Evolutionary conservation across 192 early-diverging fungal genomes (phyloP), one percentile per base, ranked within the genome.

Genomic region (Rhizoclosmatium sp.): DNA sequence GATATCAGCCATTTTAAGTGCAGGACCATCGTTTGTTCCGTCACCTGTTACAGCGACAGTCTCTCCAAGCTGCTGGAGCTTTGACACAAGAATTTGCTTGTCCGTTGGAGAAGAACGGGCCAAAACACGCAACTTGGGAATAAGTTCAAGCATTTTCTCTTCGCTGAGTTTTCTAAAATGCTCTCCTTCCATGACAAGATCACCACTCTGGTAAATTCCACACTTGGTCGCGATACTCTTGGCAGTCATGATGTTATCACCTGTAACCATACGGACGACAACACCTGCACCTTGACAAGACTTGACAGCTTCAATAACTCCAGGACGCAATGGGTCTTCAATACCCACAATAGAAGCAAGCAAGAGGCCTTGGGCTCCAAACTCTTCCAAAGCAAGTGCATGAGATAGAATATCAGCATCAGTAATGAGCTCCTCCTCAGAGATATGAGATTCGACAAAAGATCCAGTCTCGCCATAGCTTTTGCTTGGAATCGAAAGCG

Each of bases 41-140:
- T 99, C 97, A 41, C 97, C 97, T 44, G 97, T 99, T 0, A 99
- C 96, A 0, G 97, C 95, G 0, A 99, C 97, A 72, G 93, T 92
- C 80, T 98, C 95, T 60, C 94, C 93, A 67, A 94, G 84, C 45
- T 68, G 23, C 41, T 87, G 83, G 3, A 97, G 89, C 21, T 87
- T 84, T 51, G 85, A 82, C 12, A 96, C 94, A 68, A 97, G 88
- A 71, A 95, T 91, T 62, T 93, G 93, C 89, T 97, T 97, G 85
- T 96, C 95, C 70, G 88, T 86, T 48, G 96, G 96, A 58, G 93
- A 94, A 67, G 92, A 94, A 2, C 96, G 92, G 7, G 96, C 95
- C 75, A 97, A 85, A 1, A 97, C 95, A 87, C 84, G 51, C 59
- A 91, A 76, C 41, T 81, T 66, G 1, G 88, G 88, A 19, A 89